Base-by-base conservation (phyloP, 192 early-diverging fungal species). In the Gonapodya prolifera region DNA sequence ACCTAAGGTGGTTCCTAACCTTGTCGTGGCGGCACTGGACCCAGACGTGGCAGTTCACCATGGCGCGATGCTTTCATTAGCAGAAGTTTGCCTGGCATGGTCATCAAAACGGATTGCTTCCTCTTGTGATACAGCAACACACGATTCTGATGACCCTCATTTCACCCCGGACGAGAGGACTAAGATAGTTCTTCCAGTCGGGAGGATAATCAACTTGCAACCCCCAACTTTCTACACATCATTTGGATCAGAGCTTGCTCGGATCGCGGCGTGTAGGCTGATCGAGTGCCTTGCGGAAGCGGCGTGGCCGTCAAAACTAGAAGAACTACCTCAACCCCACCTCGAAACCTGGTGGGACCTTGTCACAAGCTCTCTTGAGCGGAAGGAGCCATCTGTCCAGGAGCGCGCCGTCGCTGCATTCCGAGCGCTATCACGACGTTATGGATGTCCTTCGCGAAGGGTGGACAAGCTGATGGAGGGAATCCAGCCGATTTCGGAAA, bases 331-430 rank as follows among this genome's bases (percentile, higher is more conserved):
- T 30, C 29, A 8, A 77, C 29, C 35, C 29, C 75, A 75, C 76
- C 32, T 88, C 23, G 69, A 73, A 2, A 81, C 76, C 1, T 92
- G 89, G 87, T 88, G 88, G 78, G 16, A 61, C 0, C 36, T 92
- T 0, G 79, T 92, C 0, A 70, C 83, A 31, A 82, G 75, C 2
- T 86, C 87, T 29, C 79, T 94, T n/a, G 84, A 85, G 35, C 87
- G 91, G 23, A 85, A 85, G 33, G 92, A 93, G 77, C 90, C 91
- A 70, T 78, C 79, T 76, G 86, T 92, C 17, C 91, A 92, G 76
- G 80, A 81, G 35, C 74, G 83, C 70, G 88, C 87, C 32, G 80
- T 85, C 0, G 33, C 69, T 18, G 86, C 88, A 2, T 84, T 88
- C 76, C 83, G 83, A 8, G 81, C 84, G 1, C 0, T 89, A 30